Conservation (phyloP, 2,329 filamentous ascomycete species). For the Botrytis porri region DNA sequence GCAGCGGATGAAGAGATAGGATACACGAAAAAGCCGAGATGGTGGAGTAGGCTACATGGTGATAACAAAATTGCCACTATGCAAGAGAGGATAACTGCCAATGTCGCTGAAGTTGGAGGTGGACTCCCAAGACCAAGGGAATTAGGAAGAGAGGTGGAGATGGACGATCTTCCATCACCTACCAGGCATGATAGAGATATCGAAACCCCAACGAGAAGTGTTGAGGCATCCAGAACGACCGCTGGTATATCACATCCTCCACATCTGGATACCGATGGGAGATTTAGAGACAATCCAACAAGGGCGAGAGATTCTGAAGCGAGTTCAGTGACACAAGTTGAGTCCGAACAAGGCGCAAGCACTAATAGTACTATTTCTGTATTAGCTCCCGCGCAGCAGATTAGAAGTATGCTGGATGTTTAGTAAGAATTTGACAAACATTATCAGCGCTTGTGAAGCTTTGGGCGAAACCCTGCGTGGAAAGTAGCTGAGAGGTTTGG, state of each 20-base stretch:
- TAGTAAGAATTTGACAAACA: neutral
- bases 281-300: constrained; percentile 24
- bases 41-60: constrained; percentile 55
- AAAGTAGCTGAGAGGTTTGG: neutral
- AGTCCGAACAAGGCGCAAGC: constrained; percentile 21
- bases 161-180: constrained; percentile 36
- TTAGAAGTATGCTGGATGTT: constrained; percentile 45
- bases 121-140: constrained; percentile 34
- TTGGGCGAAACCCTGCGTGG: neutral
- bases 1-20: constrained; percentile 59
- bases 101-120: constrained; percentile 40
- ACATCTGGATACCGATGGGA: neutral
- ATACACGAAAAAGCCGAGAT: constrained; percentile 58
- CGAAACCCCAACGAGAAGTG: constrained; percentile 43
- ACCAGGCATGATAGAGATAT: constrained; percentile 23
- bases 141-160: constrained; percentile 39
- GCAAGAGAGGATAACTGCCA: constrained; percentile 36
- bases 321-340: constrained; percentile 18
- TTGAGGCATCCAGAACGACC: constrained; percentile 33
- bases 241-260: constrained; percentile 26
- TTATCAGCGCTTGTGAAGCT: neutral
- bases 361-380: constrained; percentile 34
- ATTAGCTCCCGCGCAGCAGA: constrained; percentile 36
- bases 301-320: constrained; percentile 18
- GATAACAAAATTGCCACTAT: constrained; percentile 32